Evolutionary conservation across 2,329 filamentous ascomycete genomes (phyloP), one percentile per base, ranked within the genome.

Genomic region (Rhynchosporium secalis): DNA sequence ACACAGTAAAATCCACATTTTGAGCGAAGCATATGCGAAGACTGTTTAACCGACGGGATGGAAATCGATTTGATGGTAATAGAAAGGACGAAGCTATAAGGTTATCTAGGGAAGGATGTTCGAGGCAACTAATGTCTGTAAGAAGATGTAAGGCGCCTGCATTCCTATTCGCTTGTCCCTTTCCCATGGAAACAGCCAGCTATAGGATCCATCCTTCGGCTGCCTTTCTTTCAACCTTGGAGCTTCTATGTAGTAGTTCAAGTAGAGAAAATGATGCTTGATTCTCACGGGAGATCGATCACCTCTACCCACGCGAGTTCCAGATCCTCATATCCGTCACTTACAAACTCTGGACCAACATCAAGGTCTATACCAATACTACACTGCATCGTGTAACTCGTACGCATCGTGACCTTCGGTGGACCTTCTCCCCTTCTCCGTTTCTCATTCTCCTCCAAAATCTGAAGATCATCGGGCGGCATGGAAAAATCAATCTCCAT

Each of bases 341-440:
- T 61, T 9, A 47, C 38, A 29, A 61, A 56, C 45, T 56, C 43
- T 12, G 43, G 13, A 3, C 52, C 45, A 49, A 61, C 43, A 56
- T 56, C 51, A 3, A 20, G 45, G 4, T n/a, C 20, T 43, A 61
- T 43, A 20, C 26, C 59, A 10, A 46, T 12, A 8, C 29, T 31
- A 49, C 59, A 61, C 33, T 61, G 59, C 31, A 61, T 45, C 10
- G 59, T 61, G 26, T 56, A 55, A 13, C 46, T 62, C 12, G 54
- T 49, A 9, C 28, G 3, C 60, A 62, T 62, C 8, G 43, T 62
- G 10, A 56, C 49, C 45, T 46, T 60, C 3, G 36, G 46, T 2
- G 3, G 47, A 12, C 41, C 47, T 29, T 43, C 29, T 49, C 51
- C 51, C 31, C 20, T 45, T 20, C 7, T n/a, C 8, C 46, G 33